A percentile compares a stretch with the other conserved stretches of the same genome.
phyloP scores from a whole-genome alignment of 345 rosid genomes.

The Gossypium turneri region DNA sequence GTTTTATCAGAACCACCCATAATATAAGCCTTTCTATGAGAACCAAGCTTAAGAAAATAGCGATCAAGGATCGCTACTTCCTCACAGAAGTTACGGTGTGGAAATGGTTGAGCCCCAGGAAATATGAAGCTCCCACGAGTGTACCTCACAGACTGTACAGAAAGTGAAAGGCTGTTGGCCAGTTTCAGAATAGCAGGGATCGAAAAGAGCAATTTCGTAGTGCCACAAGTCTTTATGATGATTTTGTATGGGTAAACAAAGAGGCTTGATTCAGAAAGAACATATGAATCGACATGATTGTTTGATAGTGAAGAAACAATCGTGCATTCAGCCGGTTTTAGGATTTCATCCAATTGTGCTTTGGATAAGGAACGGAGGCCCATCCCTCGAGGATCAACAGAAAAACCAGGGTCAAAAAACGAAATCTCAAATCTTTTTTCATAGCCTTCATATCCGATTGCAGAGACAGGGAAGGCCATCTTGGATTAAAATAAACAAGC shows the following conservation, averaged over 20 bases:
- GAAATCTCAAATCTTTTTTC: conserved; percentile 86
- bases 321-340: conserved; percentile 81
- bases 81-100: conserved; percentile 80
- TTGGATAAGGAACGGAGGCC: conserved; percentile 71
- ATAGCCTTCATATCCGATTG: conserved; percentile 96
- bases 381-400: conserved; percentile 52
- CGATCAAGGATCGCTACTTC: conserved; percentile 79
- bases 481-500: conserved; percentile 25
- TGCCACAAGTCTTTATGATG: conserved; percentile 95
- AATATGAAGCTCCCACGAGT: conserved; percentile 90
- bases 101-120: conserved; percentile 78
- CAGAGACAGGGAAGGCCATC: conserved; percentile 60
- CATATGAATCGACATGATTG: conserved; percentile 69
- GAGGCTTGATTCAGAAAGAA: conserved; percentile 96
- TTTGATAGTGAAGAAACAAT: conserved; percentile 85
- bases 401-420: conserved; percentile 68
- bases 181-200: conserved; percentile 82
- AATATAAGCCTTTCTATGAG: conserved; percentile 56
- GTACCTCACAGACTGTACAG: conserved; percentile 66
- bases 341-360: conserved; percentile 69
- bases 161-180: conserved; percentile 60
- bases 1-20: conserved; percentile 60
- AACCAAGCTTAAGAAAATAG: conserved; percentile 54
- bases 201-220: conserved; percentile 83
- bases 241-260: conserved; percentile 88